These are phyloP conservation scores for Odontarrhena argentea DNA, from an alignment of 345 rosid genomes.

Conservation along the genomic window DNA sequence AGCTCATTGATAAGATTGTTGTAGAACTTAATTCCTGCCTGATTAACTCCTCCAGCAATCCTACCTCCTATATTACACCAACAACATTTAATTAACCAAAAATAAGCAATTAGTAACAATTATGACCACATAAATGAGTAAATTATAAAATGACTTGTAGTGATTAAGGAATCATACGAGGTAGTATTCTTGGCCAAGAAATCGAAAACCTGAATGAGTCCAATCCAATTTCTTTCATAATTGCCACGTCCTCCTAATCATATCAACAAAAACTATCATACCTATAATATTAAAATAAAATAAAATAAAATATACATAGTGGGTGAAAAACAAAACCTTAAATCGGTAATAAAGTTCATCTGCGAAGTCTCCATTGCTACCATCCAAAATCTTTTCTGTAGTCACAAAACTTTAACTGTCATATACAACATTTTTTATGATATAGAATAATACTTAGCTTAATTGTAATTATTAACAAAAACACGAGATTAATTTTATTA, in stretches of 20 bases:
- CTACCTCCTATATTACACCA: slow-evolving; percentile 42
- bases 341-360: slow-evolving; percentile 44
- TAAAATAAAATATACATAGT: background rate
- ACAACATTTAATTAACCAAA: slow-evolving; percentile 2
- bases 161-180: slow-evolving; percentile 41
- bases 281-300: background rate
- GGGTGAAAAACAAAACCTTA: slow-evolving; percentile 39
- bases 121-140: background rate
- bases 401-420: background rate
- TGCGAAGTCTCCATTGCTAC: slow-evolving; percentile 51
- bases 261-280: background rate
- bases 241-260: slow-evolving; percentile 46
- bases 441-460: no score
- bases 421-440: no score
- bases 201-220: slow-evolving; percentile 56
- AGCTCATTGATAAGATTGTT: slow-evolving; percentile 48
- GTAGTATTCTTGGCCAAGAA: slow-evolving; percentile 57
- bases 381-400: slow-evolving; percentile 46
- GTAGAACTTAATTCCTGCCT: slow-evolving; percentile 42
- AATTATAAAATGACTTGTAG: background rate
- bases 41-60: slow-evolving; percentile 40
- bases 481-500: no score
- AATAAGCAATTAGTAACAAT: background rate
- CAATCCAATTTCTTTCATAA: slow-evolving; percentile 47
- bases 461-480: no score